Conservation (phyloP, 2,329 filamentous ascomycete genomes). For the Sclerotinia minor region DNA sequence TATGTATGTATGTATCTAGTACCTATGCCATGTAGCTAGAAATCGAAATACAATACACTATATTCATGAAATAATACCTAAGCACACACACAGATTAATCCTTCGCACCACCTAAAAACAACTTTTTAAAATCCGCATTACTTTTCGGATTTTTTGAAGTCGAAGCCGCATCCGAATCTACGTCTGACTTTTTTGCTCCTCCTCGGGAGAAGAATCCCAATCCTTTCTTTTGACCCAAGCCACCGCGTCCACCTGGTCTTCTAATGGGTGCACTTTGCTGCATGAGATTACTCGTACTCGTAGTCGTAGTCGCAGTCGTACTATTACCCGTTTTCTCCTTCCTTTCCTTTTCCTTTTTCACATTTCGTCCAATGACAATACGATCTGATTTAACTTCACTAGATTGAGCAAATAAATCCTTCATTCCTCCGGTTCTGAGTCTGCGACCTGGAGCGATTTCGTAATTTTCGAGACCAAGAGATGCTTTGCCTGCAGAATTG, state of each 20-base stretch:
- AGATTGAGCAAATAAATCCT: slow-evolving; percentile 56
- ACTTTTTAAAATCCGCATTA: slow-evolving; percentile 59
- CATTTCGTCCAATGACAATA: slow-evolving; percentile 42
- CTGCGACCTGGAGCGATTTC: slow-evolving; percentile 54
- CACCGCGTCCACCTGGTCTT: slow-evolving; percentile 45
- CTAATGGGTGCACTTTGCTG: slow-evolving; percentile 37
- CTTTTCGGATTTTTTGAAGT: slow-evolving; percentile 46
- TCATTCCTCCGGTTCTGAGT: slow-evolving; percentile 55
- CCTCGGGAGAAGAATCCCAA: slow-evolving; percentile 40
- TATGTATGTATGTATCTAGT: too few species aligned
- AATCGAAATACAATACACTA: background rate
- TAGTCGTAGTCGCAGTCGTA: slow-evolving; percentile 17
- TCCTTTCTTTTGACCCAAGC: slow-evolving; percentile 42
- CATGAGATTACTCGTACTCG: slow-evolving; percentile 44
- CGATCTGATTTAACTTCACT: slow-evolving; percentile 48
- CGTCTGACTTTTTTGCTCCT: slow-evolving; percentile 5
- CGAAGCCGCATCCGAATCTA: slow-evolving; percentile 19
- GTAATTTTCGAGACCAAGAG: slow-evolving; percentile 57
- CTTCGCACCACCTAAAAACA: slow-evolving; percentile 39
- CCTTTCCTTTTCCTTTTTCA: slow-evolving; percentile 28
- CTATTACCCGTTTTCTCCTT: background rate
- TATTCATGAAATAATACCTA: background rate
- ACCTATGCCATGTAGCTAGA: too few species aligned
- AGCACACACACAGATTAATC: too few species aligned
- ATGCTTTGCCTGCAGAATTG: slow-evolving; percentile 68